A percentile compares a stretch with the other conserved stretches of the same genome.
Evolutionary conservation across 2,329 filamentous ascomycete species (phyloP).

Genomic region (Helotiales sp.): DNA sequence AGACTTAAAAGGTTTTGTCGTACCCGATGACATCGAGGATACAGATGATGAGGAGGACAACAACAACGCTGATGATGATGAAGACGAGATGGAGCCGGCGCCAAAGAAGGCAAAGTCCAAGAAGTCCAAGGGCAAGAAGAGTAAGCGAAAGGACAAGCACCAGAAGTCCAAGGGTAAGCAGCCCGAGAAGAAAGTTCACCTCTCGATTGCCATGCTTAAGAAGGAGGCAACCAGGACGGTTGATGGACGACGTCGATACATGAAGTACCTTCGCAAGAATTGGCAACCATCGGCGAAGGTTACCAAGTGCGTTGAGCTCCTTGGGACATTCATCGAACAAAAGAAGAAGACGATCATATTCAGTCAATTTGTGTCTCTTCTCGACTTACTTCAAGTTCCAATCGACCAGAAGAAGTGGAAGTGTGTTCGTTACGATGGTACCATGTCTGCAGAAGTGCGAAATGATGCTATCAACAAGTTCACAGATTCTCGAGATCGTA

Average conservation of each 20-base stretch:
- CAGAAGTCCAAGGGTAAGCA: conserved; percentile 44
- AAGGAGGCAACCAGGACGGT: conserved; percentile 68
- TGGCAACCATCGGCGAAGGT: conserved; percentile 81
- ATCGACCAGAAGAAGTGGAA: conserved; percentile 59
- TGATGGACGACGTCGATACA: conserved; percentile 68
- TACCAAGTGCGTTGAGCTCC: conserved; percentile 68
- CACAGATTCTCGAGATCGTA: conserved; percentile 59
- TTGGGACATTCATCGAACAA: conserved; percentile 46
- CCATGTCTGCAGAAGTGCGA: conserved; percentile 70
- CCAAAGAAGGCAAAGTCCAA: conserved; percentile 33
- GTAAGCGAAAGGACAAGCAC: conserved; percentile 46
- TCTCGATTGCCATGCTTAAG: conserved; percentile 68
- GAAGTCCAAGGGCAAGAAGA: conserved; percentile 53
- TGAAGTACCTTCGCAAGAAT: conserved; percentile 73
- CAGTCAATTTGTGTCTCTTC: conserved; percentile 78
- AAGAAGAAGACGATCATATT: conserved; percentile 80
- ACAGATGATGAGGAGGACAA: conserved; percentile 32
- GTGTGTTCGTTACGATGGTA: conserved; percentile 74
- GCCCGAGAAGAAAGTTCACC: conserved; percentile 43
- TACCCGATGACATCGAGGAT: conserved; percentile 51
- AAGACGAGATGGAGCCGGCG: conserved; percentile 42
- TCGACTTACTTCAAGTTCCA: conserved; percentile 78
- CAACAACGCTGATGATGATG: conserved; percentile 43
- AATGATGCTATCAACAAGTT: conserved; percentile 72
- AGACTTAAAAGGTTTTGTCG: conserved; percentile 60